Base-by-base conservation (phyloP, 176 grass and related monocot genomes). In the Olyra latifolia region DNA sequence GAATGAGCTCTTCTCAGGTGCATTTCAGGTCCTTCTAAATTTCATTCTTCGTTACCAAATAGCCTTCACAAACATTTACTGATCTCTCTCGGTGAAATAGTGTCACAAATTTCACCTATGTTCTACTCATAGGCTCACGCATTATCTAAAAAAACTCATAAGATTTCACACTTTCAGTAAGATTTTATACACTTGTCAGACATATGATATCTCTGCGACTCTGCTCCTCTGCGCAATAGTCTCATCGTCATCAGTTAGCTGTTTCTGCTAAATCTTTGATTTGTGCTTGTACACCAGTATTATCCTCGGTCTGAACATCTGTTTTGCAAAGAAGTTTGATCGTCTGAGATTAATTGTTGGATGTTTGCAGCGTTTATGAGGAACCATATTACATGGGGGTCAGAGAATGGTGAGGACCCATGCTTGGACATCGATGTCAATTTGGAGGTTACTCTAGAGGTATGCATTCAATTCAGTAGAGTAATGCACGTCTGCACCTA, bases 1-100 rank as follows among this genome's bases (percentile, higher is more conserved):
- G 75, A 98, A 95, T 57, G 84, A 93, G 3, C 66, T 78, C 42
- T 98, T 98, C 71, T 91, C 88, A 84, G 93, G 93, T 93, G 59
- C 32, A 56, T 3, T 45, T 73, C 43, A 75, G 30, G 17, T 68
- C 56, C 23, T 45, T 11, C 48, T 44, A 6, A 15, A 25, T 16
- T 15, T 11, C 4, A 59, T 5, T 32, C 1, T 35, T 0, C 29
- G 23, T 57, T 73, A 3, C 22, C 9, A 16, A 8, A 15, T 14
- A 74, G 38, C 47, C 41, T 47, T 6, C 40, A 24, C 7, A 71
- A 10, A 7, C 17, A 63, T 10, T 41, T 48, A 6, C 5, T n/a
- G n/a, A n/a, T 43, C 46, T 74, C 10, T 65, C 2, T 16, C 49
- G 13, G 66, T 81, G 4, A 1, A 49, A 50, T 19, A 25, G 7